Evolutionary conservation across 768 basidiomycete species (phyloP).

Genomic region (Auricularia sp.): DNA sequence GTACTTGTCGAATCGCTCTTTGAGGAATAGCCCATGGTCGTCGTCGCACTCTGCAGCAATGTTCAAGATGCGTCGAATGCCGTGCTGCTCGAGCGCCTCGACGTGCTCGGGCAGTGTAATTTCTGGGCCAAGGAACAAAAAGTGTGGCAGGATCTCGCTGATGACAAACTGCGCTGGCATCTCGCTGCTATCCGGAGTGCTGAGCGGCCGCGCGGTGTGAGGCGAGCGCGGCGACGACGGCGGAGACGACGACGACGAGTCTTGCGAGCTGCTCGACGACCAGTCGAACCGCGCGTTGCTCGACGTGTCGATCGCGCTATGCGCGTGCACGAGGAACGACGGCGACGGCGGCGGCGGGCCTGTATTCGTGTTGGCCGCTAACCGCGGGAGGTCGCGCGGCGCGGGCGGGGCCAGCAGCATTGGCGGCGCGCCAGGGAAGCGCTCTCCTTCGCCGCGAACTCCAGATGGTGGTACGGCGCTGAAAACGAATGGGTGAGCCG

Average conservation of each 20-base stretch:
- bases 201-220: background rate
- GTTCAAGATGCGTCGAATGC: constrained; percentile 82
- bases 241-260: background rate
- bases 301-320: background rate
- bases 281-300: background rate
- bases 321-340: background rate
- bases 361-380: too few relatives aligned
- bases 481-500: too few relatives aligned
- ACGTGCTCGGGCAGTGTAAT: constrained; percentile 66
- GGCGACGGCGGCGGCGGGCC: background rate
- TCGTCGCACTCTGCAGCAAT: constrained; percentile 87
- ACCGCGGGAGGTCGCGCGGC: background rate
- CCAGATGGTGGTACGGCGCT: too few relatives aligned
- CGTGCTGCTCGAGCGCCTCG: constrained; percentile 56
- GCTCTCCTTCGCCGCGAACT: background rate
- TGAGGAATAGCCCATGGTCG: constrained; percentile 59
- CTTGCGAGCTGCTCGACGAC: background rate
- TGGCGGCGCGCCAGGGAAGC: background rate
- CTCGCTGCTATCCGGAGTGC: background rate
- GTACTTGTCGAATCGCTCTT: constrained; percentile 72
- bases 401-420: background rate
- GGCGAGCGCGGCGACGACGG: too few relatives aligned
- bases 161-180: constrained; percentile 43
- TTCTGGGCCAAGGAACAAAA: constrained; percentile 88
- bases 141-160: constrained; percentile 83